These are phyloP conservation scores for Erodium chrysanthum DNA, from an alignment of 441 rosid species.

Conservation along the genomic window DNA sequence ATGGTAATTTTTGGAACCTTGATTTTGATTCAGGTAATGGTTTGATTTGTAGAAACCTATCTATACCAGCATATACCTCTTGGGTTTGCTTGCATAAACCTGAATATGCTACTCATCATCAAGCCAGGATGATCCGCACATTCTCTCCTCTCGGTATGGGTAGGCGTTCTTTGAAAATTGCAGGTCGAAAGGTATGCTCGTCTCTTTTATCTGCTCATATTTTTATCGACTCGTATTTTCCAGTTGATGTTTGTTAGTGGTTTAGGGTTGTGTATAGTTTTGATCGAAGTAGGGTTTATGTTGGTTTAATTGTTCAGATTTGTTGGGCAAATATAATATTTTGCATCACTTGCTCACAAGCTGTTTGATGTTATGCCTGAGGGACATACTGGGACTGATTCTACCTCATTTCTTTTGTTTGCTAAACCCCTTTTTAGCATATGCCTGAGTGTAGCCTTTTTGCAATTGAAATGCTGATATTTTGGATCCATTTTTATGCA, in stretches of 20 bases:
- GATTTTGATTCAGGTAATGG: constrained; percentile 21
- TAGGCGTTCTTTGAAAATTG: constrained; percentile 76
- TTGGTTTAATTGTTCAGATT: not conserved
- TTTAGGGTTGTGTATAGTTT: not conserved
- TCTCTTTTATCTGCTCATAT: not conserved
- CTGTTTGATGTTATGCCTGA: not conserved
- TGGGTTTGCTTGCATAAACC: constrained; percentile 22
- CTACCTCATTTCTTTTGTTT: not conserved
- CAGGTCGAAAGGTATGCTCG: constrained; percentile 66
- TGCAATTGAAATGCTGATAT: not conserved
- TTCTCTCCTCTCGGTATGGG: constrained; percentile 72
- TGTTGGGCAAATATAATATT: not conserved
- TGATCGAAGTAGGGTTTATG: not conserved
- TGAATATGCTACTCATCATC: constrained; percentile 16
- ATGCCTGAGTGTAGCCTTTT: not conserved
- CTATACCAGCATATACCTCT: constrained; percentile 26
- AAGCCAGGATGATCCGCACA: constrained; percentile 46
- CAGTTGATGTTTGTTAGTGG: not conserved
- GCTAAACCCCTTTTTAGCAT: not conserved
- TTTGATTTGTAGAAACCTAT: constrained; percentile 20
- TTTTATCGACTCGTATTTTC: not conserved
- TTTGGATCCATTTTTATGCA: not conserved
- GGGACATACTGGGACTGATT: not conserved
- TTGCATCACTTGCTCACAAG: not conserved
- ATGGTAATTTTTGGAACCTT: not conserved